Base-by-base conservation (phyloP, 2,329 filamentous ascomycete genomes). In the Cordyceps javanica region DNA sequence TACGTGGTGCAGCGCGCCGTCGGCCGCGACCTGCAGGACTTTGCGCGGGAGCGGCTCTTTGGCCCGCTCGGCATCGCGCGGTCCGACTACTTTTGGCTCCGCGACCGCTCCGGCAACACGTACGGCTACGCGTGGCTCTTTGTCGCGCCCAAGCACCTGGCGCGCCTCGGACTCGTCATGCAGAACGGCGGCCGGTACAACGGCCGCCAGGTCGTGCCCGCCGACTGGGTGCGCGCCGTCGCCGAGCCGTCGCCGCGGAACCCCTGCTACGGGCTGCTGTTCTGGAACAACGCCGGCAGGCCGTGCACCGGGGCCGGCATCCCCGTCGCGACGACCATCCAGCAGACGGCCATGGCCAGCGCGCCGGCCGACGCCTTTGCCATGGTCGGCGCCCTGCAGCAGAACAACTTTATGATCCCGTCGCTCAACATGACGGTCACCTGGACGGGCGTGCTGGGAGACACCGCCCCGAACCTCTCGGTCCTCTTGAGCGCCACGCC, bases 341-440 rank as follows among this genome's bases (percentile, higher is more conserved):
- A 48, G 23, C 44, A 48, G 23, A 48, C 19, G 4, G 11, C 44
- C n/a, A 21, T 48, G 16, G 19, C 19, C n/a, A 48, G 19, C n/a
- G 44, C 44, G 25, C 23, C 44, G 16, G 23, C 7, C 7, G 26
- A 49, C 14, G 9, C 14, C 10, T 49, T 49, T 30, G 45, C 45
- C n/a, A 49, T 49, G 45, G 45, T 49, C 26, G 45, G 45, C 5
- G 45, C 45, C 9, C 45, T 49, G 26, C 45, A 49, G 26, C 45
- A 49, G 26, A 49, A 49, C 26, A 49, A 49, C 45, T 49, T 49
- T 13, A 49, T 49, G 45, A 49, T 49, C 21, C 45, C 45, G n/a
- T 49, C 45, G 9, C 25, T 49, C n/a, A 49, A 49, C 26, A 49
- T 49, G 45, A 49, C 45, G 16, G 45, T 49, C 7, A 49, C 45